These are phyloP conservation scores for Nicotiana tabacum DNA, from an alignment of 257 asterid species.

Conservation along the genomic window DNA sequence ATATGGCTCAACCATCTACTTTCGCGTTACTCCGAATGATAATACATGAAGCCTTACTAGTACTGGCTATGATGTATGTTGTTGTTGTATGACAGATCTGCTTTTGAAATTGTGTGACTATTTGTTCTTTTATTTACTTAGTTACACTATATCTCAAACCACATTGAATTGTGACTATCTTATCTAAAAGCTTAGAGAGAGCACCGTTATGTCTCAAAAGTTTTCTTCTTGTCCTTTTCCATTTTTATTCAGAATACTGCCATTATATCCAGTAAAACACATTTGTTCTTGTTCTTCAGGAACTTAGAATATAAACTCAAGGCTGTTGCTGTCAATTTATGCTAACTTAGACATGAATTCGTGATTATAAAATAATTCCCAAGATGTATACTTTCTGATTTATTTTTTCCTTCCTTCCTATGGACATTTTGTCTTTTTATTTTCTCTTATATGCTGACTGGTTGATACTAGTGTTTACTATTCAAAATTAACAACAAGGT, in stretches of 20 bases:
- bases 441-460: background rate
- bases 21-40: background rate
- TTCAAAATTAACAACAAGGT: background rate
- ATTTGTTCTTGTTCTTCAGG: background rate
- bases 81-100: background rate
- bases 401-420: background rate
- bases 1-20: background rate
- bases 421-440: background rate
- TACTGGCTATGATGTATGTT: background rate
- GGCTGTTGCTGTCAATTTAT: background rate
- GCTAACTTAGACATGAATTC: background rate
- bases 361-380: background rate
- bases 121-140: background rate
- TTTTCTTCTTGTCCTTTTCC: background rate
- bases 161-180: background rate
- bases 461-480: background rate
- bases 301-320: background rate
- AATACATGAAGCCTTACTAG: background rate
- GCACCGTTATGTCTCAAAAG: background rate
- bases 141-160: background rate
- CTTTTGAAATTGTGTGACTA: background rate
- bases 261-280: background rate
- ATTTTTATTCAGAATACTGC: background rate
- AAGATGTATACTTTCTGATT: background rate
- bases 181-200: background rate